These are phyloP conservation scores for Kwoniella sp. DNA, from an alignment of 768 basidiomycete species.

Conservation along the genomic window DNA sequence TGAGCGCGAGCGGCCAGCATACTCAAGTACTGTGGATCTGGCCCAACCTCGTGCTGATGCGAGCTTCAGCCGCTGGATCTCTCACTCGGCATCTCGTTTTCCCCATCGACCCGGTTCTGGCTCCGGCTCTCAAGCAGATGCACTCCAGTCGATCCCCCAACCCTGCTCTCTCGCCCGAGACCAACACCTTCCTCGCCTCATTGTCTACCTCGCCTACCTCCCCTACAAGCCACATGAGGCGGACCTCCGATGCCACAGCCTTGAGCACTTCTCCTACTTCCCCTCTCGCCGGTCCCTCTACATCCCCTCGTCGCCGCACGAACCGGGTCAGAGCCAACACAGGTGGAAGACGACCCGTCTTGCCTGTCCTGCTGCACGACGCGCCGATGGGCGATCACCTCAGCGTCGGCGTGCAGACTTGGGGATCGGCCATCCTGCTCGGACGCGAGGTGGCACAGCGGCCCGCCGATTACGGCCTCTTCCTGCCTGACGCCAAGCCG, in stretches of 20 bases:
- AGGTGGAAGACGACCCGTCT: constrained; percentile 3
- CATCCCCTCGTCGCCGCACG: not conserved
- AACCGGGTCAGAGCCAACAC: not conserved
- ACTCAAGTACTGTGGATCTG: not conserved
- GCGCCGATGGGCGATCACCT: constrained; percentile 49
- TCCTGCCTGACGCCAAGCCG: not conserved
- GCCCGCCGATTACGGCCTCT: constrained; percentile 35
- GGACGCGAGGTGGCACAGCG: constrained; percentile 40
- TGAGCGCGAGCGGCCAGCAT: constrained; percentile 11
- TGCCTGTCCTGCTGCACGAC: constrained; percentile 45
- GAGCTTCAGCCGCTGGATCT: constrained; percentile 37
- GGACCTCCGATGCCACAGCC: not conserved
- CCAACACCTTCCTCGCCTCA: constrained; percentile 28
- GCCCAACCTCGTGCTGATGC: no score
- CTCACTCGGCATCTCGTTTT: constrained; percentile 43
- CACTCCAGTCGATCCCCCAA: constrained; percentile 10
- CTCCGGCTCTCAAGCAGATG: constrained; percentile 14
- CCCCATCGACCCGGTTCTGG: constrained; percentile 29
- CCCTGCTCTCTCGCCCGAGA: constrained; percentile 31
- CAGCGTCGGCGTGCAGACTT: constrained; percentile 49
- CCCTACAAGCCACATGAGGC: constrained; percentile 1
- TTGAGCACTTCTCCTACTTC: not conserved
- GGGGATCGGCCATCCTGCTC: constrained; percentile 48
- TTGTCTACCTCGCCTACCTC: constrained; percentile 34
- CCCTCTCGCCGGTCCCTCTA: not conserved